Conservation (phyloP, 2,329 filamentous ascomycete genomes). For the Drechslerella dactyloides region DNA sequence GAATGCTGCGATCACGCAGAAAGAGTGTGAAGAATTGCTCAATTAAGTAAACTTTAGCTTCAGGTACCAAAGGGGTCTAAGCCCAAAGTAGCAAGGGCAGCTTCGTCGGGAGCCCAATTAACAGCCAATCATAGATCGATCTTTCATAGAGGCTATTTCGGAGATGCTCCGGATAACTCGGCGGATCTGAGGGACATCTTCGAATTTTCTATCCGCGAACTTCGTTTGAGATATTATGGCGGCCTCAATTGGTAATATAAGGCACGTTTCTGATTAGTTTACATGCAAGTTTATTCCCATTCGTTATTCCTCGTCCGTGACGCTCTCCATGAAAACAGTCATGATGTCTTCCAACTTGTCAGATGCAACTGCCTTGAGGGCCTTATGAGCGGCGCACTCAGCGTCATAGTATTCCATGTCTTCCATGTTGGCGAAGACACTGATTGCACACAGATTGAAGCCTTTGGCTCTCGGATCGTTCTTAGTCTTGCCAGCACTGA, state of each 20-base stretch:
- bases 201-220: too few species aligned
- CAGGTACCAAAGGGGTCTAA: constrained; percentile 12
- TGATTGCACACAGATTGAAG: constrained; percentile 69
- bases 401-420: constrained; percentile 75
- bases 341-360: constrained; percentile 55
- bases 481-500: constrained; percentile 64
- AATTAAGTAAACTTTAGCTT: too few species aligned
- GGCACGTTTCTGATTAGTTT: too few species aligned
- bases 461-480: constrained; percentile 69
- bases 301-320: constrained; percentile 17
- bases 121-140: constrained; percentile 19
- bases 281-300: not conserved
- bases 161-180: constrained; percentile 16
- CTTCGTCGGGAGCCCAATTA: not conserved
- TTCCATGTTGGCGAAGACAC: constrained; percentile 68
- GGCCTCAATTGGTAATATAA: too few species aligned
- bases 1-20: too few species aligned
- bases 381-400: constrained; percentile 65
- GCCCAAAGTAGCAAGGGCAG: constrained; percentile 19
- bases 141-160: constrained; percentile 2
- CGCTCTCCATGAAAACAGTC: constrained; percentile 55
- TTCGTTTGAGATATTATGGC: too few species aligned
- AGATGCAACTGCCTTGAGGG: constrained; percentile 59
- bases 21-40: too few species aligned
- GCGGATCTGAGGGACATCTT: too few species aligned